Conservation (phyloP, 106 monocot species). For the Phalaenopsis equestris region DNA sequence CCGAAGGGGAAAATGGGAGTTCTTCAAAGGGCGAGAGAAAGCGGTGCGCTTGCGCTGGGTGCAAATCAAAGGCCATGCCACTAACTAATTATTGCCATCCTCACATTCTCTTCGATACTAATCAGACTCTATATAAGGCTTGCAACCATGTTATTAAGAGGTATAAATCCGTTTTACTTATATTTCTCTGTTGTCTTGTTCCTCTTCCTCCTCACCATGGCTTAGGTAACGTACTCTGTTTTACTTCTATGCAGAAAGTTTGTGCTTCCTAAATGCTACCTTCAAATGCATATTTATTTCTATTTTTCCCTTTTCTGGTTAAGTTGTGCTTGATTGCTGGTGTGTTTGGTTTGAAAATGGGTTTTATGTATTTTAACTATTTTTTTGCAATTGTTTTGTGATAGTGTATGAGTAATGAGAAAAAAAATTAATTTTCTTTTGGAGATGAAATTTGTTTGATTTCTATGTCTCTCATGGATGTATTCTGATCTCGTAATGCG, state of each 20-base stretch:
- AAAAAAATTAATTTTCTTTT: neutral
- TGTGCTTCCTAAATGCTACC: neutral
- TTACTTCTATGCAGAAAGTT: neutral
- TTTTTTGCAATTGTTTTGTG: neutral
- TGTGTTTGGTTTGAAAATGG: neutral
- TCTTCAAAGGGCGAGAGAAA: constrained; percentile 16
- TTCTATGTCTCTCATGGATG: neutral
- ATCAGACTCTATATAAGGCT: constrained; percentile 53
- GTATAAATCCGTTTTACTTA: constrained; percentile 10
- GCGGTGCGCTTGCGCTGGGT: constrained; percentile 32
- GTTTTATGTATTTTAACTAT: neutral
- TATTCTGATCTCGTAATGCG: neutral
- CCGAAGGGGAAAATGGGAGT: constrained; percentile 6
- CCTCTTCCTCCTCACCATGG: neutral
- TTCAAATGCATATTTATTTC: neutral
- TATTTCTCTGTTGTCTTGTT: neutral
- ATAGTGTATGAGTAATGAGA: neutral
- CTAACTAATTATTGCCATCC: constrained; percentile 39
- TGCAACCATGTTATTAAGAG: constrained; percentile 46
- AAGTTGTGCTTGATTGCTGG: neutral
- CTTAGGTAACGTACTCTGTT: neutral
- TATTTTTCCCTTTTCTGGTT: neutral
- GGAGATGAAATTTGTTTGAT: neutral
- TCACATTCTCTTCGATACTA: constrained; percentile 41
- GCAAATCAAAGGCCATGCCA: constrained; percentile 46